phyloP scores from a whole-genome alignment of 306 rosid species.

The Calophaca sinica region DNA sequence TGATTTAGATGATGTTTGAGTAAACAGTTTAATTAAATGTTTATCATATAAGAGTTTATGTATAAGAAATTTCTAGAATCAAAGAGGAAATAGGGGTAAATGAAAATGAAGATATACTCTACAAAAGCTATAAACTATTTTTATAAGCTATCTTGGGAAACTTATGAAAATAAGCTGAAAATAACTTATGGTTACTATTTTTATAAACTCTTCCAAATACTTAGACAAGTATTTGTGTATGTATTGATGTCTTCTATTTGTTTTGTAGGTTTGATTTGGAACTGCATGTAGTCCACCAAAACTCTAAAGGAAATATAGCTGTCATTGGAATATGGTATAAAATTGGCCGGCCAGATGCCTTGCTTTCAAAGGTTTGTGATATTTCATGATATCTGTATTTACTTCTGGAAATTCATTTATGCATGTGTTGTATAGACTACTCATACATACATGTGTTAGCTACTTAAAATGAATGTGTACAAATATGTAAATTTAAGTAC shows the following conservation, averaged over 20 bases:
- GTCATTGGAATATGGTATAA: constrained; percentile 67
- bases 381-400: background rate
- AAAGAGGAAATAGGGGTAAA: too few species aligned
- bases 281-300: constrained; percentile 66
- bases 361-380: constrained; percentile 65
- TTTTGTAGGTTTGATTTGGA: constrained; percentile 67
- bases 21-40: too few species aligned
- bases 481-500: too few species aligned
- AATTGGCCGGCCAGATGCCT: constrained; percentile 66
- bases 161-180: too few species aligned
- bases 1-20: too few species aligned
- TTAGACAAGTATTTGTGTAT: background rate
- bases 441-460: background rate
- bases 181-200: too few species aligned
- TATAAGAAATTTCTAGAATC: background rate
- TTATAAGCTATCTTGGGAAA: too few species aligned
- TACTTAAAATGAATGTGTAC: too few species aligned
- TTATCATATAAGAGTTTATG: background rate
- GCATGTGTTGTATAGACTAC: background rate
- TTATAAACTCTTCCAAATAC: too few species aligned
- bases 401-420: background rate
- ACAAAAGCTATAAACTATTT: too few species aligned
- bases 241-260: background rate
- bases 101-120: too few species aligned
- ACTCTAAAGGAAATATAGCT: constrained; percentile 54